Evolutionary conservation across 176 grass and related monocot species (phyloP).

Genomic region (Carex myosuroides): DNA sequence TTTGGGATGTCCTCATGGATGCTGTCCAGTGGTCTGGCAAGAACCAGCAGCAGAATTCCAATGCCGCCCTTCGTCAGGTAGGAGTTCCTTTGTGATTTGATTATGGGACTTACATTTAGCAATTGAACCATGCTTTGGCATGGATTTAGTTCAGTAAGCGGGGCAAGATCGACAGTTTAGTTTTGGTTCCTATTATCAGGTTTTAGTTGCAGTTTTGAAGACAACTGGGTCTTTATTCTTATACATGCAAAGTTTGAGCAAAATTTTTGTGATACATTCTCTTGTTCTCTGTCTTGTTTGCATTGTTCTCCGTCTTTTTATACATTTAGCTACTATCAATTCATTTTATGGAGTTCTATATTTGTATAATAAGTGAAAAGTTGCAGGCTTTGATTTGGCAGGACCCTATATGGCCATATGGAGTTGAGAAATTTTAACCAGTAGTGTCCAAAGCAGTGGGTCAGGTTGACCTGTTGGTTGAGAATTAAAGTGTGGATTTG

Average conservation of each 20-base stretch:
- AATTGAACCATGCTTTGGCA: background rate
- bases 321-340: background rate
- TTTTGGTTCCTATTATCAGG: background rate
- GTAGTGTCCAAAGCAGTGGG: background rate
- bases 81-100: background rate
- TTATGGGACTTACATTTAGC: background rate
- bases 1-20: constrained; percentile 98
- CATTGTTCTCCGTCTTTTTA: background rate
- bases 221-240: background rate
- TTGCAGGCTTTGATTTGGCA: background rate
- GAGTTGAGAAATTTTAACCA: background rate
- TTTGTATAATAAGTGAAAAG: background rate
- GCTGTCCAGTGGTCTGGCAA: constrained; percentile 99
- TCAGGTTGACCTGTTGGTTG: background rate
- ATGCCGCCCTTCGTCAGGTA: constrained; percentile 88
- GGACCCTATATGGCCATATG: background rate
- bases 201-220: background rate
- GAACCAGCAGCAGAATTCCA: constrained; percentile 98
- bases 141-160: background rate
- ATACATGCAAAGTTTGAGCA: background rate
- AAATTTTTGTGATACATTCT: background rate
- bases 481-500: background rate
- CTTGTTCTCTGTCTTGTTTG: background rate
- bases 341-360: background rate
- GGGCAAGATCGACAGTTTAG: background rate